Conservation (phyloP, 192 early-diverging fungal genomes). For the Neocallimastix lanati region DNA sequence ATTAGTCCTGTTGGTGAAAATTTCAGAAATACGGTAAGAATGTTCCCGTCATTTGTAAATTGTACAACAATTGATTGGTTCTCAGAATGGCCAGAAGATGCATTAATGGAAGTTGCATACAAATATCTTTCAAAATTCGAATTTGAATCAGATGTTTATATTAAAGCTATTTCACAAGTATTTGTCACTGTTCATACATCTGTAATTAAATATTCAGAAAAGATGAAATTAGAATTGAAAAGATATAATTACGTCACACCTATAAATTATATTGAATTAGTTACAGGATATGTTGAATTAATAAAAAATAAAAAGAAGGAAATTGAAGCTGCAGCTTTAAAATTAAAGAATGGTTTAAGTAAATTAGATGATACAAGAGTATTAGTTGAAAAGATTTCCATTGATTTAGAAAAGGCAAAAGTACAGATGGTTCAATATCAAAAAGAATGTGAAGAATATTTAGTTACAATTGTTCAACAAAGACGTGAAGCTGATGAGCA, state of each 20-base stretch:
- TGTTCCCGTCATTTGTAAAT: constrained; percentile 40
- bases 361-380: constrained; percentile 36
- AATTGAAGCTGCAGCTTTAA: constrained; percentile 25
- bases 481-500: constrained; percentile 44
- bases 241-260: not conserved
- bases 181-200: constrained; percentile 24
- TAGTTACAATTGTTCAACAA: constrained; percentile 46
- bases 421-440: constrained; percentile 40
- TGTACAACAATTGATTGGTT: constrained; percentile 51
- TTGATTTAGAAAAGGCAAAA: constrained; percentile 37
- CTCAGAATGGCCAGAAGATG: constrained; percentile 46
- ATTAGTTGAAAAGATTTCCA: constrained; percentile 36
- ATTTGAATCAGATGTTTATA: constrained; percentile 14
- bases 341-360: constrained; percentile 34
- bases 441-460: constrained; percentile 45
- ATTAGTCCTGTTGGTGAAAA: constrained; percentile 47
- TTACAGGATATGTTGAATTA: not conserved
- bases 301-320: constrained; percentile 17
- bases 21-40: constrained; percentile 29
- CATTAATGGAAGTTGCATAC: constrained; percentile 10
- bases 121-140: not conserved
- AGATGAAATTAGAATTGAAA: constrained; percentile 13
- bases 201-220: constrained; percentile 35
- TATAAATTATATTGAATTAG: constrained; percentile 1
- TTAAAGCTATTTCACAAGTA: constrained; percentile 20